These are phyloP conservation scores for Penicillium sp. DNA, from an alignment of 2,329 filamentous ascomycete genomes.

Conservation along the genomic window DNA sequence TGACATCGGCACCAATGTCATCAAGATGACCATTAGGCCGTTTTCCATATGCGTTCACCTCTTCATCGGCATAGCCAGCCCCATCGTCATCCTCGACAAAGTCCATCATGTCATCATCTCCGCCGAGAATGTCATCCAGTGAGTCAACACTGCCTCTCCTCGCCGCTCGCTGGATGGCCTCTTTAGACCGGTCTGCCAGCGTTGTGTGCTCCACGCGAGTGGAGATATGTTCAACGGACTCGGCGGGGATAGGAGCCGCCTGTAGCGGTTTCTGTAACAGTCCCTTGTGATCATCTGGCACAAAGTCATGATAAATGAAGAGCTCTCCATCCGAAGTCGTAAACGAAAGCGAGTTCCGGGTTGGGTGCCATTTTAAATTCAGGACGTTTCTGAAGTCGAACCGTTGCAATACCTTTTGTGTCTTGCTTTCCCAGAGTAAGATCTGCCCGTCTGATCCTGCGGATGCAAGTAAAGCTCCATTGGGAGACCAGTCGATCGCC, in stretches of 20 bases:
- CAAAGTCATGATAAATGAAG: slow-evolving; percentile 73
- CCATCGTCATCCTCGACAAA: slow-evolving; percentile 96
- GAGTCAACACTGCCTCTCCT: slow-evolving; percentile 71
- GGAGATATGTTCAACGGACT: slow-evolving; percentile 70
- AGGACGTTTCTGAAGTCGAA: slow-evolving; percentile 82
- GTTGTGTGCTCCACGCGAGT: slow-evolving; percentile 64
- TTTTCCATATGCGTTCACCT: slow-evolving; percentile 65
- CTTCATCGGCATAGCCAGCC: slow-evolving; percentile 73
- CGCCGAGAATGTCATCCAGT: slow-evolving; percentile 77
- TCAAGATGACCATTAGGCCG: slow-evolving; percentile 56
- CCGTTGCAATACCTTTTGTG: slow-evolving; percentile 76
- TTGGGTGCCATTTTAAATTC: slow-evolving; percentile 87
- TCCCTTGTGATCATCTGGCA: slow-evolving; percentile 52
- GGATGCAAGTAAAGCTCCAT: slow-evolving; percentile 80
- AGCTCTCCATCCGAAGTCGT: slow-evolving; percentile 91
- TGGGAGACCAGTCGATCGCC: slow-evolving; percentile 88
- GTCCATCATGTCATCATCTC: slow-evolving; percentile 67
- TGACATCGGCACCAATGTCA: slow-evolving; percentile 47
- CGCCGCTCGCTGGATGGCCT: slow-evolving; percentile 53
- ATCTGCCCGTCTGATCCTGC: slow-evolving; percentile 54
- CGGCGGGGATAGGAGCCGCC: slow-evolving; percentile 82
- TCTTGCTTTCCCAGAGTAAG: slow-evolving; percentile 83
- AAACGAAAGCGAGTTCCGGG: slow-evolving; percentile 84
- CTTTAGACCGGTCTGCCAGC: slow-evolving; percentile 58
- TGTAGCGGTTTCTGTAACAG: slow-evolving; percentile 61